phyloP scores from a whole-genome alignment of 257 asterid species.

The Asclepias syriaca region DNA sequence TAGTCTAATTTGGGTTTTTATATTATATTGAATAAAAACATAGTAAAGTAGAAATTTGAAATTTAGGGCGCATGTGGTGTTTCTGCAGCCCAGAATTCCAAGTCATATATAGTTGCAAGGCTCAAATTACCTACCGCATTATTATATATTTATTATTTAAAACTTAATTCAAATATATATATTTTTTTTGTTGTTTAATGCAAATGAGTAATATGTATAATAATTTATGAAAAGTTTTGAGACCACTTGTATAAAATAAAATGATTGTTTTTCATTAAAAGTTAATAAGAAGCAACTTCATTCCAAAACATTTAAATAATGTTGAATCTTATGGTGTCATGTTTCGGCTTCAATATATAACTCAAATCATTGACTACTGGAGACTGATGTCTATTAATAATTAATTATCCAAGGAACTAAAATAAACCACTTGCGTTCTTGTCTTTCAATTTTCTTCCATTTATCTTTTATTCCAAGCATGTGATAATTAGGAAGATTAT shows the following conservation, averaged over 20 bases:
- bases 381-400: neutral
- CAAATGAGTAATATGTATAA: too few relatives aligned
- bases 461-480: constrained; percentile 7
- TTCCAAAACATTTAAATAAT: constrained; percentile 9
- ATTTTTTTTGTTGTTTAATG: too few relatives aligned
- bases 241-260: neutral
- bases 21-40: neutral
- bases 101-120: neutral
- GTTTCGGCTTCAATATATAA: constrained; percentile 3
- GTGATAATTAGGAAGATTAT: neutral
- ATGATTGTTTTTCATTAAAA: constrained; percentile 5
- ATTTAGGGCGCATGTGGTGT: neutral
- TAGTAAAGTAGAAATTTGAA: neutral
- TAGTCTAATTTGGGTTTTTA: neutral
- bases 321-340: neutral
- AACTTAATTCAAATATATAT: too few relatives aligned
- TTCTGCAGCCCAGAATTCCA: neutral
- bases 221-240: neutral
- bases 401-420: neutral
- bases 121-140: neutral
- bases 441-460: constrained; percentile 7
- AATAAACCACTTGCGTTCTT: neutral
- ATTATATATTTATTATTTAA: neutral
- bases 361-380: constrained; percentile 14
- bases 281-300: constrained; percentile 6